Percentiles rank a stretch among this genome's conserved stretches.
Conservation (phyloP, 2,329 filamentous ascomycete genomes). For the Emmonsia crescens region DNA sequence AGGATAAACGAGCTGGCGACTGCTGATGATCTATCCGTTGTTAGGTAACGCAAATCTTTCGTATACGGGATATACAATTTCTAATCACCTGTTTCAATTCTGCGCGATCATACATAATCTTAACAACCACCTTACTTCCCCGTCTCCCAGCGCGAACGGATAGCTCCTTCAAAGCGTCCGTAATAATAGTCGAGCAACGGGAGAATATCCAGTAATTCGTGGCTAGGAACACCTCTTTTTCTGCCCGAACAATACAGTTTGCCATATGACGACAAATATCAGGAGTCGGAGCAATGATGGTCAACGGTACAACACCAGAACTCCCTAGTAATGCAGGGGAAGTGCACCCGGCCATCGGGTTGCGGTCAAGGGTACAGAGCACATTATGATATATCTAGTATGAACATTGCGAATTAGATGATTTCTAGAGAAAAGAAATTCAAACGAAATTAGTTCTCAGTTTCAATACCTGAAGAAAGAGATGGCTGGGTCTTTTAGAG, state of each 20-base stretch:
- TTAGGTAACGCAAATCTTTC: constrained; percentile 2
- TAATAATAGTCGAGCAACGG: constrained; percentile 55
- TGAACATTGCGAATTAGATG: not conserved
- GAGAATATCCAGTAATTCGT: constrained; percentile 69
- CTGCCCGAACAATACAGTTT: constrained; percentile 62
- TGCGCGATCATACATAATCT: constrained; percentile 65
- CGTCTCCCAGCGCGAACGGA: constrained; percentile 52
- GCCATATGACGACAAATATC: constrained; percentile 66
- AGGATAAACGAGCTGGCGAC: constrained; percentile 50
- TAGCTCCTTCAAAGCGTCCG: constrained; percentile 57
- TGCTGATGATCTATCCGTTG: constrained; percentile 40
- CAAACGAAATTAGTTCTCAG: not conserved
- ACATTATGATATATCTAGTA: constrained; percentile 54
- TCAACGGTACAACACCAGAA: constrained; percentile 55
- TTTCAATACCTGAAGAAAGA: constrained; percentile 49
- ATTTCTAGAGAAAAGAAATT: not conserved
- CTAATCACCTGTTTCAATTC: constrained; percentile 46
- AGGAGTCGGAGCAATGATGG: constrained; percentile 56
- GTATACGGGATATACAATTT: not conserved
- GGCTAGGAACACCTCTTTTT: constrained; percentile 61
- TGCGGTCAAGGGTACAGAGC: constrained; percentile 33
- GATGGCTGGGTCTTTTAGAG: constrained; percentile 47
- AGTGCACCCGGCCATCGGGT: constrained; percentile 38
- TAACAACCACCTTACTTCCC: constrained; percentile 52
- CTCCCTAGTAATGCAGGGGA: constrained; percentile 51